Evolutionary conservation across 257 asterid species (phyloP).

Genomic region (Lycium barbarum): DNA sequence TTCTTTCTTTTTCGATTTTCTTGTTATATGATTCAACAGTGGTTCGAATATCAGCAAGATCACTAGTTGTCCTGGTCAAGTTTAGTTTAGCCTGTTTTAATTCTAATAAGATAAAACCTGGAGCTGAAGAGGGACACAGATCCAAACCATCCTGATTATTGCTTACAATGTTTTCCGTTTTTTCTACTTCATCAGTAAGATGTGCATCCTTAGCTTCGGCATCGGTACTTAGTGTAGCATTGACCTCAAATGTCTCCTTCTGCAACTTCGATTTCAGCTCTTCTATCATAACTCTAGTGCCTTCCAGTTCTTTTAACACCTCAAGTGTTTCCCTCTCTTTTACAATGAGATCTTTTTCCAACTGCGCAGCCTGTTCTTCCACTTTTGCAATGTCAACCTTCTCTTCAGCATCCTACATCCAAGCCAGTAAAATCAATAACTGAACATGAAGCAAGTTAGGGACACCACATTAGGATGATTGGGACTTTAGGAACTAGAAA

Average conservation of each 20-base stretch:
- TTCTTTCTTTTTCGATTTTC: constrained; percentile 82
- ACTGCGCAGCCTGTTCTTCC: constrained; percentile 76
- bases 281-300: constrained; percentile 62
- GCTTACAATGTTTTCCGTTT: constrained; percentile 11
- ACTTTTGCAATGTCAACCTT: constrained; percentile 53
- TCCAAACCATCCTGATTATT: constrained; percentile 33
- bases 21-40: constrained; percentile 70
- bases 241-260: constrained; percentile 61
- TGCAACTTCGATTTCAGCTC: constrained; percentile 70
- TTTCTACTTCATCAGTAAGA: constrained; percentile 28
- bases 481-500: constrained; percentile 1
- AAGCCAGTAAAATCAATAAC: neutral
- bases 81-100: constrained; percentile 82
- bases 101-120: constrained; percentile 70
- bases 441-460: neutral
- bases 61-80: constrained; percentile 65
- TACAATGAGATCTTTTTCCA: constrained; percentile 62
- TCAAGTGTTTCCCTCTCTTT: constrained; percentile 87
- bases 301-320: constrained; percentile 76
- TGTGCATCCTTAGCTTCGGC: constrained; percentile 25
- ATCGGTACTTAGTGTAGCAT: constrained; percentile 37
- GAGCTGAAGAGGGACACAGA: constrained; percentile 61
- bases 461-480: neutral
- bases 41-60: constrained; percentile 80
- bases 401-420: constrained; percentile 28